phyloP scores from a whole-genome alignment of 2,329 filamentous ascomycete species.

The Stemphylium beticola region DNA sequence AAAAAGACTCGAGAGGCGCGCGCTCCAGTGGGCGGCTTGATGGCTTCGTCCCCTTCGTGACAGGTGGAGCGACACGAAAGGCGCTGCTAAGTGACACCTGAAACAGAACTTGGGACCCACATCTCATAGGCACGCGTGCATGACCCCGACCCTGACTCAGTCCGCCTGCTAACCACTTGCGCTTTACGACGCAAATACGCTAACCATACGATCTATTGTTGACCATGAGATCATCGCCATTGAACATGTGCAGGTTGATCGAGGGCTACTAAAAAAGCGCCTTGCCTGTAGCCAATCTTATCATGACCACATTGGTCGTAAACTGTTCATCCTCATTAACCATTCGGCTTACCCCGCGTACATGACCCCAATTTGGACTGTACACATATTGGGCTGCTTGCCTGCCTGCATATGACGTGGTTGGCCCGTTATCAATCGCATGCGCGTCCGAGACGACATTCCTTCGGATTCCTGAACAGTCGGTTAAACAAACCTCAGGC shows the following conservation, averaged over 20 bases:
- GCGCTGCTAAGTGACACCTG: conserved; percentile 14
- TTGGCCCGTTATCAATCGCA: conserved; percentile 14
- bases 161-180: conserved; percentile 15
- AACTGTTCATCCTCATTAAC: conserved; percentile 10
- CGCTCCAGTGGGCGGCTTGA: conserved; percentile 25
- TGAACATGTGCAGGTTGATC: background rate
- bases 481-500: conserved; percentile 9
- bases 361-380: conserved; percentile 1
- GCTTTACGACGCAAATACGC: conserved; percentile 2
- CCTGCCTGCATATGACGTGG: background rate
- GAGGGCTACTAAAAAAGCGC: conserved; percentile 18
- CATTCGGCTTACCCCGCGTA: conserved; percentile 11
- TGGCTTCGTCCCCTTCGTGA: conserved; percentile 5
- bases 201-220: background rate
- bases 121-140: conserved; percentile 13
- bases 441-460: conserved; percentile 4
- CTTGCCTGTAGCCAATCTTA: conserved; percentile 6
- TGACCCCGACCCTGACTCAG: conserved; percentile 19
- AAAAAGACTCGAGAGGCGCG: conserved; percentile 25
- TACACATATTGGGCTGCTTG: background rate
- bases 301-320: conserved; percentile 15
- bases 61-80: conserved; percentile 16
- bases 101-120: conserved; percentile 22
- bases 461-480: conserved; percentile 5
- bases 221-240: conserved; percentile 2